phyloP scores from a whole-genome alignment of 306 rosid genomes.

The Quercus berberidifolia region DNA sequence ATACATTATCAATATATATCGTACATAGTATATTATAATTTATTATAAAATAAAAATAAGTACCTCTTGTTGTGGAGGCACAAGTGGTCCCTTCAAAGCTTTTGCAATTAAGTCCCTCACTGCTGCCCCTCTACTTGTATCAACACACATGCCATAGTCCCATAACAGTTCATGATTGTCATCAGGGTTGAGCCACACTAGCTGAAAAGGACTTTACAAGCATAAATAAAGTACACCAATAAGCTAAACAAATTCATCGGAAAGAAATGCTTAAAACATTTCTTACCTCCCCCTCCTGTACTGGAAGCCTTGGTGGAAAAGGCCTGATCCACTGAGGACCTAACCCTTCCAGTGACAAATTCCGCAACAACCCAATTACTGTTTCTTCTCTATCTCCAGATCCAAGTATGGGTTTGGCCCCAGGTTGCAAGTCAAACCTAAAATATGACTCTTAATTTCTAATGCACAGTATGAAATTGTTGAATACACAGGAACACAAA shows the following conservation, averaged over 20 bases:
- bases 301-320: conserved; percentile 85
- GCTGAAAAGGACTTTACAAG: conserved; percentile 53
- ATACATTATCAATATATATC: background rate
- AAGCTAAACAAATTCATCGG: conserved; percentile 12
- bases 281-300: conserved; percentile 82
- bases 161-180: conserved; percentile 87
- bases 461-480: background rate
- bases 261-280: conserved; percentile 7
- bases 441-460: conserved; percentile 28
- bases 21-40: background rate
- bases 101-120: conserved; percentile 84
- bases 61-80: conserved; percentile 91
- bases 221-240: conserved; percentile 28
- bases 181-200: conserved; percentile 94
- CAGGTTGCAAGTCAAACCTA: conserved; percentile 80
- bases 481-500: background rate
- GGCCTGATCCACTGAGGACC: conserved; percentile 94
- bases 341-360: conserved; percentile 66
- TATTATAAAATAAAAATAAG: background rate
- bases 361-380: conserved; percentile 66
- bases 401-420: conserved; percentile 71
- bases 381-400: conserved; percentile 86
- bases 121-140: conserved; percentile 94
- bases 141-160: conserved; percentile 96
- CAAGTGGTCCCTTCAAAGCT: conserved; percentile 95